These are phyloP conservation scores for Aspergillus texensis DNA, from an alignment of 2,329 filamentous ascomycete species.

Conservation along the genomic window DNA sequence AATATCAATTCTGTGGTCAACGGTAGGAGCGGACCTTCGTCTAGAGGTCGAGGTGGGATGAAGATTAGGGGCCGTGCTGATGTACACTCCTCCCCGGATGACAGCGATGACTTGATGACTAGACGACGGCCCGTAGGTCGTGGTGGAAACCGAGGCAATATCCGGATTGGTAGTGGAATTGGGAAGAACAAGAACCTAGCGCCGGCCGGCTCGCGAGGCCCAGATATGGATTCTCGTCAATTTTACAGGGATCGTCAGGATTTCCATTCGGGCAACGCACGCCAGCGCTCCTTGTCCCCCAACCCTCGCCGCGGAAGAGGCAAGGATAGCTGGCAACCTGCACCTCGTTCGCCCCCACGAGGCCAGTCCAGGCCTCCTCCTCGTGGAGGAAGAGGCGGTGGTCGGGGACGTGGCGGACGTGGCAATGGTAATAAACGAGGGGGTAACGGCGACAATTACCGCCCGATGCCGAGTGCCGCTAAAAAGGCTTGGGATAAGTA, in stretches of 20 bases:
- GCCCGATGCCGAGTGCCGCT: slow-evolving; percentile 35
- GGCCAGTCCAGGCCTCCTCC: slow-evolving; percentile 18
- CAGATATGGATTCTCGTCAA: slow-evolving; percentile 19
- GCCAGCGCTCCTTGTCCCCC: slow-evolving; percentile 38
- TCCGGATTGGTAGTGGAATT: slow-evolving; percentile 38
- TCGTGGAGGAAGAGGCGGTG: slow-evolving; percentile 14
- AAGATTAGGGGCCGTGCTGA: slow-evolving; percentile 42
- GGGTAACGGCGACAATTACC: slow-evolving; percentile 30
- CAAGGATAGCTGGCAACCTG: slow-evolving; percentile 24
- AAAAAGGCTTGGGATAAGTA: slow-evolving; percentile 38
- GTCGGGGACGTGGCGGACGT: slow-evolving; percentile 26
- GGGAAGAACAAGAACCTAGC: slow-evolving; percentile 31
- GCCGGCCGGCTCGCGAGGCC: slow-evolving; percentile 18
- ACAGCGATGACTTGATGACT: slow-evolving; percentile 39
- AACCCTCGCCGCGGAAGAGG: slow-evolving; percentile 25
- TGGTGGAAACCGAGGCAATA: slow-evolving; percentile 34
- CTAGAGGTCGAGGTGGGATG: slow-evolving; percentile 30
- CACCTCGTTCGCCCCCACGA: slow-evolving; percentile 26
- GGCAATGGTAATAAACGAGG: slow-evolving; percentile 24
- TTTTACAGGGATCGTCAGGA: slow-evolving; percentile 34
- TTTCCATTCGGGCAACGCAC: slow-evolving; percentile 23
- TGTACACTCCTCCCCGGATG: slow-evolving; percentile 30
- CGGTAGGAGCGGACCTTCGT: slow-evolving; percentile 14
- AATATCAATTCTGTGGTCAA: slow-evolving; percentile 39
- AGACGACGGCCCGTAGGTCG: slow-evolving; percentile 30